Base-by-base conservation (phyloP, 2,329 filamentous ascomycete species). In the Westerdykella ornata region DNA sequence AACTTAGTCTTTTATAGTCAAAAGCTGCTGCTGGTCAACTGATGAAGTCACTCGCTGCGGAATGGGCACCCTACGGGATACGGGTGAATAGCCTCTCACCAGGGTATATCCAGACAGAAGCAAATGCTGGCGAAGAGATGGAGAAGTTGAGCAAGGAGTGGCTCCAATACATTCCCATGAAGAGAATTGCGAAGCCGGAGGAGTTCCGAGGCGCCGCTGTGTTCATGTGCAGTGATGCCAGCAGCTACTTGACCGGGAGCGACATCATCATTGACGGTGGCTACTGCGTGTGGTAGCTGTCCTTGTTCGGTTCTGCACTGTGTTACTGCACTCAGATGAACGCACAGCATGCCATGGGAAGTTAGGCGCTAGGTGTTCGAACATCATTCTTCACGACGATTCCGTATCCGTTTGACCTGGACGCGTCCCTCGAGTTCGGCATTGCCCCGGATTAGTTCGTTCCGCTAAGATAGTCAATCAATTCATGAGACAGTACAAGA, bases 1-100 rank as follows among this genome's bases (percentile, higher is more conserved):
- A 22, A 22, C 20, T 22, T n/a, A n/a, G 20, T 16, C 12, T 12
- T n/a, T 32, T 6, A 6, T 12, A 32, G 4, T 86, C 82, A 68
- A 89, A 89, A 76, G 84, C 85, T 13, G 85, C 81, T 55, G 83
- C 88, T 29, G 77, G 87, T 51, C 82, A 86, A 68, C 76, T 89
- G 39, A 83, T 80, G 67, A 87, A 85, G 72, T 88, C 84, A 3
- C 78, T 92, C 17, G 85, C 84, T 33, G 84, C 85, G 41, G 86
- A 92, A 70, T 90, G 86, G 85, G 84, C 85, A 57, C 84, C 85
- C 69, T 76, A 87, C 68, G 75, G 76, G 54, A 88, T 90, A 60
- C 82, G 85, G 29, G 85, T 89, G 58, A 92, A 92, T 76, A 83
- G 80, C 67, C 88, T 90, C 68, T 86, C 81, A 5, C 85, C 86